Evolutionary conservation across 768 basidiomycete genomes (phyloP), one percentile per base, ranked within the genome.

Genomic region (Tylopilus intermedius): DNA sequence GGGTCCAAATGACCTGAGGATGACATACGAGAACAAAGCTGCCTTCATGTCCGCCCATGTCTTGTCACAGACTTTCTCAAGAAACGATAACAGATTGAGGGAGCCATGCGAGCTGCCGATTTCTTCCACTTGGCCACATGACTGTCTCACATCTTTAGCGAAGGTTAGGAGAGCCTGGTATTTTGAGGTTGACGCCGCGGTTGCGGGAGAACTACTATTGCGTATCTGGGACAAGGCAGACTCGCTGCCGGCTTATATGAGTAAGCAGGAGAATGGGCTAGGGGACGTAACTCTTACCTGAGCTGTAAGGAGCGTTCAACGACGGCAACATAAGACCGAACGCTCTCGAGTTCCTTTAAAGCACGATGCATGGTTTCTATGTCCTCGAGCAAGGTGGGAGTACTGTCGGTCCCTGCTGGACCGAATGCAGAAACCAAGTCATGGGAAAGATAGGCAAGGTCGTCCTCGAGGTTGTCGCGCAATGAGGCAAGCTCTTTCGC

Each of bases 21-120:
- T 24, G 24, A 76, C 82, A 57, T 62, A 92, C 91, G 72, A 68
- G 10, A 79, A 81, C 27, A 95, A 72, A 14, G 69, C 67, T 13
- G 71, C 73, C 66, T 85, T 92, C 50, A 96, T 86, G 48, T 84
- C 81, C 14, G 62, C 61, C 94, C 93, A 95, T 4, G 93, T 86
- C 63, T 74, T 79, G 26, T 83, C 79, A 42, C 79, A 76, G n/a
- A 91, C 66, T 13, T 71, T 74, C 50, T 81, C 74, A 21, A 94
- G 67, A 58, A 92, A 85, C 3, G 59, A 61, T 14, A 86, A 71
- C 8, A 95, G 66, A 57, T 82, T 79, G 46, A 93, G 71, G 8
- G 74, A 68, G 49, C 79, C 76, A 48, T 79, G 74, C 11, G 73
- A 71, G 37, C 69, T 69, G 1, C 71, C 74, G 24, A 65, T 60